Base-by-base conservation (phyloP, 345 rosid genomes). In the Cardamine occulta region DNA sequence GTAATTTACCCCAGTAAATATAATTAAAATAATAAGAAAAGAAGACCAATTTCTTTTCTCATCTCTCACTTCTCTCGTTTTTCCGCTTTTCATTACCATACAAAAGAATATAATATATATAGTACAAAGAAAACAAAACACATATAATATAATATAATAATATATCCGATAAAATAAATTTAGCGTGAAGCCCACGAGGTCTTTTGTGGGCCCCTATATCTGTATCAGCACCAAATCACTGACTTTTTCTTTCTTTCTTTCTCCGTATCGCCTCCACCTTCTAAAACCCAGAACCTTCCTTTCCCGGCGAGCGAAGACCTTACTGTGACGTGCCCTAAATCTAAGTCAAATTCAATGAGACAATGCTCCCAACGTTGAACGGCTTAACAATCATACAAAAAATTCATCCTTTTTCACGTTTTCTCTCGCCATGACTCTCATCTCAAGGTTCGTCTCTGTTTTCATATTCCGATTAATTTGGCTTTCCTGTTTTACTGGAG, bases 371-470 rank as follows among this genome's bases (percentile, higher is more conserved):
- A 3, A 66, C 17, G 40, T 31, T 59, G 5, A 3, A 58, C 68
- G 63, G 29, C 40, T 14, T 66, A 7, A 66, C 14, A 11, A 48
- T 59, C 63, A 37, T 48, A 29, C 47, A 5, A 35, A 63, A 37
- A 42, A 52, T 0, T 2, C 42, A 55, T 3, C 53, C 13, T 24
- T 62, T 7, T 9, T 0, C 28, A 0, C 19, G 10, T 49, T 44
- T 52, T 14, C 57, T 55, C 45, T 66, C 64, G 68, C 77, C 44
- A 66, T 78, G 77, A 67, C 70, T 52, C 39, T 67, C 49, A 14
- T 78, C 73, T 78, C 77, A 39, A 78, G 81, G 81, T 78, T 72
- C 63, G 77, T 65, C 61, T 64, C 52, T 32, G 1, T 35, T 32
- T 15, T 21, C 37, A 12, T 40, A n/a, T 47, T 29, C 52, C 52